These are phyloP conservation scores for Rhizopus arrhizus DNA, from an alignment of 371 early-diverging fungal genomes.

Conservation along the genomic window DNA sequence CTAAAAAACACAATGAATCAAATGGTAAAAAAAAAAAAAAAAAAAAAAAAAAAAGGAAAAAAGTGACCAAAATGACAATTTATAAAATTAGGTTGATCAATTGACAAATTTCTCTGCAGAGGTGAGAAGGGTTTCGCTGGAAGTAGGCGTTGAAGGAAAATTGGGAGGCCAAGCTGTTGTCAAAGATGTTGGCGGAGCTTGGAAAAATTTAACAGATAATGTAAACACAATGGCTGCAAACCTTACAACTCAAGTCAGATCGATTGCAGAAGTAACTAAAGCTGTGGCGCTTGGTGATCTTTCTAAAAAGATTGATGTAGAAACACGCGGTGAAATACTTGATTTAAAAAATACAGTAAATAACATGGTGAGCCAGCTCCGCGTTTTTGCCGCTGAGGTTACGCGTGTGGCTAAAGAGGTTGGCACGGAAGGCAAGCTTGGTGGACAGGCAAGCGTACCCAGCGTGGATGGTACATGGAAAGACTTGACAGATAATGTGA, in stretches of 20 bases:
- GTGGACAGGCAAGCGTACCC: too few relatives aligned
- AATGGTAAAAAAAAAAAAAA: constrained; percentile 18
- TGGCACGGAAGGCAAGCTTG: too few relatives aligned
- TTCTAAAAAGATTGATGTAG: constrained; percentile 43
- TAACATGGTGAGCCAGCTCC: constrained; percentile 42
- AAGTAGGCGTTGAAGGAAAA: constrained; percentile 48
- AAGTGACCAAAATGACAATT: neutral
- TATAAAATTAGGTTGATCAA: constrained; percentile 24
- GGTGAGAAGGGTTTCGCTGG: constrained; percentile 61
- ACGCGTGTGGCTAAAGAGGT: too few relatives aligned
- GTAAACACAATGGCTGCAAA: constrained; percentile 67
- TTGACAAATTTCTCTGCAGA: constrained; percentile 55
- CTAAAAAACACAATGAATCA: constrained; percentile 29
- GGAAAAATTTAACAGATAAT: constrained; percentile 60
- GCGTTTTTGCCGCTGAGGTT: constrained; percentile 17
- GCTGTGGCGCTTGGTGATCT: constrained; percentile 57
- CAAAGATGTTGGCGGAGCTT: constrained; percentile 52
- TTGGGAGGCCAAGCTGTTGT: too few relatives aligned
- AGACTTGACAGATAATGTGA: constrained; percentile 40
- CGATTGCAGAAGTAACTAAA: constrained; percentile 44
- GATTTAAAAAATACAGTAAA: constrained; percentile 52
- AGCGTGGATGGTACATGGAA: too few relatives aligned
- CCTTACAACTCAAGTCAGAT: constrained; percentile 58
- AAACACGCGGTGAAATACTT: constrained; percentile 33
- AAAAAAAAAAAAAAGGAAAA: neutral